These are phyloP conservation scores for Apiospora koreana DNA, from an alignment of 2,329 filamentous ascomycete genomes.

Conservation along the genomic window DNA sequence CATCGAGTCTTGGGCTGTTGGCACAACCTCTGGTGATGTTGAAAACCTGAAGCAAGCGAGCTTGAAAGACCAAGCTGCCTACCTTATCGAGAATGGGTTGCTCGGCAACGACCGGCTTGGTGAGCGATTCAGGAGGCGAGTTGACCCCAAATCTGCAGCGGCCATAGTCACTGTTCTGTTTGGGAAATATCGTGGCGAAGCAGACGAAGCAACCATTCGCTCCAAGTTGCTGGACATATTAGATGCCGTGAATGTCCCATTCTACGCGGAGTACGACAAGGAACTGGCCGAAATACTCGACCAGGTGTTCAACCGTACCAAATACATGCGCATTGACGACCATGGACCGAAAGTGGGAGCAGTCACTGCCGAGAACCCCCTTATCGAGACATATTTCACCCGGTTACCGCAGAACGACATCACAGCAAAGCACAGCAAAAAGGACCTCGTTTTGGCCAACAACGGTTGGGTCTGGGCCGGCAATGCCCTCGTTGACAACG, in stretches of 20 bases:
- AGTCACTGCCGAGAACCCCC: slow-evolving; percentile 73
- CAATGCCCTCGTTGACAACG: slow-evolving; percentile 91
- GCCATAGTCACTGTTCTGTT: slow-evolving; percentile 66
- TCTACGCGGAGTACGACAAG: slow-evolving; percentile 89
- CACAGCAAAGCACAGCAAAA: slow-evolving; percentile 74
- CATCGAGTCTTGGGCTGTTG: slow-evolving; percentile 70
- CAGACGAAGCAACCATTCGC: slow-evolving; percentile 53
- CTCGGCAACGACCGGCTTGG: slow-evolving; percentile 73
- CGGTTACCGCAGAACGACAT: slow-evolving; percentile 77
- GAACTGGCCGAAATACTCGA: slow-evolving; percentile 83
- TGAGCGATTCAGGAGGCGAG: slow-evolving; percentile 71
- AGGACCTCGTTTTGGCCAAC: slow-evolving; percentile 82
- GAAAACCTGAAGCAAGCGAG: slow-evolving; percentile 48
- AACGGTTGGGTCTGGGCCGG: slow-evolving; percentile 99
- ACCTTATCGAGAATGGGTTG: slow-evolving; percentile 70
- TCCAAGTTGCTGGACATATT: slow-evolving; percentile 65
- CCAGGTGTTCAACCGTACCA: slow-evolving; percentile 91
- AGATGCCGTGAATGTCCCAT: slow-evolving; percentile 81
- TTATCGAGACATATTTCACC: slow-evolving; percentile 96
- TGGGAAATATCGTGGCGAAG: slow-evolving; percentile 65
- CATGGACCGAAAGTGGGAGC: slow-evolving; percentile 85
- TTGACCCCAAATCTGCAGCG: slow-evolving; percentile 71
- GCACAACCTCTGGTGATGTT: slow-evolving; percentile 53
- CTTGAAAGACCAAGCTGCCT: slow-evolving; percentile 57
- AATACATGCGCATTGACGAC: slow-evolving; percentile 91